Base-by-base conservation (phyloP, 169 alveolate genomes). In the Amoebophrya sp. region DNA sequence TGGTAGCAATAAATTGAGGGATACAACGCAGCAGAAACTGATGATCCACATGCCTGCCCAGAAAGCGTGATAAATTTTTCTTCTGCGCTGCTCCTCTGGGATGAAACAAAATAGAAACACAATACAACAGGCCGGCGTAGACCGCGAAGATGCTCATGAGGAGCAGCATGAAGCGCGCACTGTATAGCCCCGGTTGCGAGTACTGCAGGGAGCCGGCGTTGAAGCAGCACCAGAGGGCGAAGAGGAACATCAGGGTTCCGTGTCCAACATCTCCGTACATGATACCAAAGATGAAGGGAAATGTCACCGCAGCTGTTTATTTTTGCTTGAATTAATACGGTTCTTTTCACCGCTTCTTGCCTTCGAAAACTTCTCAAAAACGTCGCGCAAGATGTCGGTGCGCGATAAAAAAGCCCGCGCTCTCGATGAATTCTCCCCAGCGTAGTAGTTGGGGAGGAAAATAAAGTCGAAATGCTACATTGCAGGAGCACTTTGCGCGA, bases 251-350 rank as follows among this genome's bases (percentile, higher is more conserved):
- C 47, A 98, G 92, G 39, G 96, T 94, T 23, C 99, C 99, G 94
- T 99, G 99, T 2, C 99, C 99, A 35, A 99, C 97, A 95, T 99
- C 99, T 29, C 99, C 99, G 93, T 98, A 99, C 99, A 99, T 99
- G 40, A 99, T 97, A 18, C 99, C 99, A 95, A 99, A 99, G 91
- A 99, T 95, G 96, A 99, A 99, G 25, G 99, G 99, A 95, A 99
- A 98, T 2, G 99, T 97, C 77, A 98, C 97, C 35, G 97, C 95
- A n/a, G 99, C 97, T 91, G 89, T 47, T 40, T 89, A 39, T n/a
- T 91, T 92, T 23, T 91, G 93, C 18, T 92, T 92, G 23, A 90
- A 91, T 29, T 92, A 91, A 91, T 92, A 91, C n/a, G 38, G 32
- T 32, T 54, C 29, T 29, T 3, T 12, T 77, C 10, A 3, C 33